A percentile compares a stretch with the other conserved stretches of the same genome.
Evolutionary conservation across 108 stramenopile species (phyloP).

Genomic region (Skeletonema costatum): DNA sequence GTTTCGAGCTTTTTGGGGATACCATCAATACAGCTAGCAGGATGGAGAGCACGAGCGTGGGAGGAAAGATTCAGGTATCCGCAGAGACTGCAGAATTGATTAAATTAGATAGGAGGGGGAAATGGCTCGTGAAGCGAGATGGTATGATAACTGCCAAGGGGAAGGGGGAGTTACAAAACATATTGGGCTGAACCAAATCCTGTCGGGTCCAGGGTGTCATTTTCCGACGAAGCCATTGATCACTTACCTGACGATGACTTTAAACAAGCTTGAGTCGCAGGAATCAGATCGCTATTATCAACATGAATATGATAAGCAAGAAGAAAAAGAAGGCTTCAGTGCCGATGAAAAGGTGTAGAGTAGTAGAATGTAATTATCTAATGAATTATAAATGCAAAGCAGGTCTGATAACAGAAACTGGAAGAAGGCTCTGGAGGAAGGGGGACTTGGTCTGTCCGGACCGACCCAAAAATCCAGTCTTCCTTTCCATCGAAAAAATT

Average conservation of each 20-base stretch:
- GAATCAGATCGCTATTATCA: neutral
- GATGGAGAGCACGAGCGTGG: conserved; percentile 60
- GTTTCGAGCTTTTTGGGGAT: conserved; percentile 65
- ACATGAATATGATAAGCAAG: neutral
- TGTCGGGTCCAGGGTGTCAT: neutral
- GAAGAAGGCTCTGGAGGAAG: too few species aligned
- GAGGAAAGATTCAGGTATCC: conserved; percentile 61
- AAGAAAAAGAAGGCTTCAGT: neutral
- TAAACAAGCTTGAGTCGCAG: neutral
- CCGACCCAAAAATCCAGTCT: too few species aligned
- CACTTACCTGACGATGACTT: neutral
- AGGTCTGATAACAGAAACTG: too few species aligned
- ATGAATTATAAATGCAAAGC: too few species aligned
- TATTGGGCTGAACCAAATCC: conserved; percentile 49
- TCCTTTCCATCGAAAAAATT: too few species aligned
- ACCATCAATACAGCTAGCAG: conserved; percentile 66
- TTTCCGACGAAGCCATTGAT: neutral
- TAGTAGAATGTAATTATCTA: too few species aligned
- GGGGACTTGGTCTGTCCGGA: too few species aligned
- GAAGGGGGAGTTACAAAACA: conserved; percentile 60
- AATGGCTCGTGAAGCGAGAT: conserved; percentile 55
- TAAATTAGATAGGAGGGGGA: conserved; percentile 18
- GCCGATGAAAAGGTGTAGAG: neutral
- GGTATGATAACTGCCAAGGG: conserved; percentile 52
- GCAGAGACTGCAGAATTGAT: conserved; percentile 54